Base-by-base conservation (phyloP, 495 filamentous ascomycete genomes). In the Talaromyces ruber region DNA sequence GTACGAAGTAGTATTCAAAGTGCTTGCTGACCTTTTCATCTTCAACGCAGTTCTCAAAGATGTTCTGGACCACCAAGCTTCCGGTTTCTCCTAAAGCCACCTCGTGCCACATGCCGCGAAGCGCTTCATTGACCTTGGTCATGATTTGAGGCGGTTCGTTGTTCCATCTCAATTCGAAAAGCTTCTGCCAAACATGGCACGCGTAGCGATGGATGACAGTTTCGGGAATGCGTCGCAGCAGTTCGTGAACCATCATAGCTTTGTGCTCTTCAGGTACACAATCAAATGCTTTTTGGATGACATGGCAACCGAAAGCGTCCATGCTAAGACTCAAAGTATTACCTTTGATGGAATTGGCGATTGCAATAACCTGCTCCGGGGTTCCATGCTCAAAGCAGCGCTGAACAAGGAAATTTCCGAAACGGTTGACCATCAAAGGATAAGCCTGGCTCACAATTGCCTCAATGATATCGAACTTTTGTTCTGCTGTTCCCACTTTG, bases 171-270 rank as follows among this genome's bases (percentile, higher is more conserved):
- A 98, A 81, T 73, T 98, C 94, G 65, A 98, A 98, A n/a, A 98
- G 84, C 79, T 98, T 98, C 80, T 98, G 94, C 94, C 94, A 98
- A 65, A 98, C 94, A 71, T 98, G 94, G 64, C 94, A 98, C 59
- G 94, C 93, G 76, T 98, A 98, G 65, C 95, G 89, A 75, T 98
- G 94, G 70, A 97, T 91, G 61, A 98, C 93, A 11, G 95, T 98
- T 74, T 98, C 95, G 0, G 95, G 94, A 63, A 98, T 98, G 45
- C 92, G 87, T 65, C 93, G 90, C 47, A 98, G 84, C 24, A 98
- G 84, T 69, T 98, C 94, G 73, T 94, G 92, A 43, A 98, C 94
- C 95, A 98, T 98, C 68, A 90, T 87, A 28, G 93, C 91, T 74
- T 98, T 98, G 79, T 96, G 93, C 63, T 97, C 93, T 70, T 98